Conservation (phyloP, 345 rosid genomes). For the Ricinus communis region DNA sequence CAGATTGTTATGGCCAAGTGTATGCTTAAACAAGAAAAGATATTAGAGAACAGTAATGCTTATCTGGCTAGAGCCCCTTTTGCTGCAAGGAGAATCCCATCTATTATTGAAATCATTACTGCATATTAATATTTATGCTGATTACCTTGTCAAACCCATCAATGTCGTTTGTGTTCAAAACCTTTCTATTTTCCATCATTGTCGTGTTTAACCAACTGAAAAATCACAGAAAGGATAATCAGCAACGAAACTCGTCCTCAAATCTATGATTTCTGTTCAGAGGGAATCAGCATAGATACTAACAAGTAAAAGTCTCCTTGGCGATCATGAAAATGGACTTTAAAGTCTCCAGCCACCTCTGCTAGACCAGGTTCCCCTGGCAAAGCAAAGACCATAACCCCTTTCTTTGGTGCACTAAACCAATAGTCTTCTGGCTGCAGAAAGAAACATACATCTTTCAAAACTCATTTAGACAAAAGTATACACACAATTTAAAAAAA, state of each 20-base stretch:
- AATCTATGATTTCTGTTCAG: conserved; percentile 5
- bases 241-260: not conserved
- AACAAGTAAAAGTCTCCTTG: conserved; percentile 97
- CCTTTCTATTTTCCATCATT: conserved; percentile 75
- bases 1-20: not conserved
- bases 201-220: conserved; percentile 89
- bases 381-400: conserved; percentile 81
- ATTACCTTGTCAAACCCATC: conserved; percentile 89
- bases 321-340: conserved; percentile 81
- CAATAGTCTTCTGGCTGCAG: conserved; percentile 92
- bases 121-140: not conserved
- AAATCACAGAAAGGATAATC: conserved; percentile 8
- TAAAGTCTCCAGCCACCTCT: conserved; percentile 79
- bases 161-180: conserved; percentile 59
- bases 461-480: not conserved
- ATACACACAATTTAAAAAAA: not conserved
- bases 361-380: conserved; percentile 96
- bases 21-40: not conserved
- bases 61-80: not conserved
- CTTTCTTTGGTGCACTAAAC: conserved; percentile 88
- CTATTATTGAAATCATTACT: not conserved
- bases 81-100: not conserved
- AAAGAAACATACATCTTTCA: conserved; percentile 3
- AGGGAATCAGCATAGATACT: conserved; percentile 11
- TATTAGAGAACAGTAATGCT: not conserved